These are phyloP conservation scores for Houttuynia cordata DNA, from an alignment of 164 flowering plant genomes.

Conservation along the genomic window DNA sequence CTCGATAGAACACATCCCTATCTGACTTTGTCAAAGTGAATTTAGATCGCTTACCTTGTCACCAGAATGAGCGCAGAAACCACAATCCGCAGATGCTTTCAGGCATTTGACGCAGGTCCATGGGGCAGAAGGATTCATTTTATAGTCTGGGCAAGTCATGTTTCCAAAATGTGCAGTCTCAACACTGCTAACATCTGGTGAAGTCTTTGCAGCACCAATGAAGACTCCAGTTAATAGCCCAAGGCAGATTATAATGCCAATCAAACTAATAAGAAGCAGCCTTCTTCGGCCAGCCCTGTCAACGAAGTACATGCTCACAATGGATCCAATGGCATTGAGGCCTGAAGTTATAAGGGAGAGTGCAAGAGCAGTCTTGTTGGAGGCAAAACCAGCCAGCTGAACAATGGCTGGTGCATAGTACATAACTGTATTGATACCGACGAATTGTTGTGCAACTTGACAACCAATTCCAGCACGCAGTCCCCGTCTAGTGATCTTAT, in stretches of 20 bases:
- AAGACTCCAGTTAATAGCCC: conserved; percentile 39
- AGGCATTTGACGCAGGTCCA: conserved; percentile 60
- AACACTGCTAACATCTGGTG: conserved; percentile 23
- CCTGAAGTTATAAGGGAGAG: conserved; percentile 59
- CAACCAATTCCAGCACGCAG: conserved; percentile 51
- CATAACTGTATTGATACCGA: conserved; percentile 75
- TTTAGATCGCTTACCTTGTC: conserved; percentile 23
- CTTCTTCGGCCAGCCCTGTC: conserved; percentile 59
- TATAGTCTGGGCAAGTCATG: conserved; percentile 36
- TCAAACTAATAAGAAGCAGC: conserved; percentile 40
- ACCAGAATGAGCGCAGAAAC: conserved; percentile 39
- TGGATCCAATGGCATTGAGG: conserved; percentile 50
- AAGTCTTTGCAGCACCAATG: conserved; percentile 30
- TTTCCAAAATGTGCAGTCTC: conserved; percentile 21
- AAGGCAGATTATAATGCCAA: conserved; percentile 40
- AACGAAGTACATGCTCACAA: conserved; percentile 48
- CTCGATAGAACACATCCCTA: too few species aligned
- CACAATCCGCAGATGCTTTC: conserved; percentile 46
- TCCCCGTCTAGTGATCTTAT: conserved; percentile 41
- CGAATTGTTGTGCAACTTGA: conserved; percentile 60
- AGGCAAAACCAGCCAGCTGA: conserved; percentile 58
- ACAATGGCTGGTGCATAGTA: conserved; percentile 63
- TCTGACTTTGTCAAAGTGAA: neutral
- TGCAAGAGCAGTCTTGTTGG: conserved; percentile 49
- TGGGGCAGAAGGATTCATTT: conserved; percentile 6